Base-by-base conservation (phyloP, 129 eudicot genomes). In the Tagetes patula region DNA sequence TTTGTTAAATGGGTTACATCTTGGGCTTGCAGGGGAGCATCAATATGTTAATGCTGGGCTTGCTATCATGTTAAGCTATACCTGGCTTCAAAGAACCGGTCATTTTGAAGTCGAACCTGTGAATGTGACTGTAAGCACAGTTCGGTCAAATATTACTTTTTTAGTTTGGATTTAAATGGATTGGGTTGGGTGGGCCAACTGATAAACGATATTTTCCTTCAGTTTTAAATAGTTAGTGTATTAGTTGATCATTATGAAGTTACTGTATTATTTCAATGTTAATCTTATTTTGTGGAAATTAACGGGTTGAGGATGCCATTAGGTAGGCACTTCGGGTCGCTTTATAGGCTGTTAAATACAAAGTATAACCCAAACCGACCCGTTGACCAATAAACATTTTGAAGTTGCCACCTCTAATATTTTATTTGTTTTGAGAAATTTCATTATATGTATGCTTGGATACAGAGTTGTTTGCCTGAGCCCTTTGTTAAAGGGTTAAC, bases 21-120 rank as follows among this genome's bases (percentile, higher is more conserved):
- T 93, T 37, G 96, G 96, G 71, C 98, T 93, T 65, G 86, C 87
- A 74, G 98, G 98, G 6, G 96, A 93, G 65, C 98, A 93, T 71
- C 98, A 93, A 79, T 90, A 84, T 60, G 30, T 83, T 65, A 93
- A 93, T 72, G 98, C 96, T 71, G 98, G 95, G 67, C 92, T 93
- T 78, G 98, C 98, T 14, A 76, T 93, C 67, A 88, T 89, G 59
- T 72, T 93, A 69, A 85, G 96, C 85, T 84, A 88, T 77, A 84
- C 86, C 9, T 93, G 95, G 96, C 96, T 93, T 73, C 92, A 89
- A 65, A 77, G 75, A 77, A 81, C 91, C 8, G 96, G 98, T 36
- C 87, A 84, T 65, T 56, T 72, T 46, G 86, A 88, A 71, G 27
- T 84, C 70, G 78, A 81, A 59, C 70, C 83, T 76, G 67, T 84